Base-by-base conservation (phyloP, 176 grass and related monocot species). In the Miscanthus lutarioriparius region DNA sequence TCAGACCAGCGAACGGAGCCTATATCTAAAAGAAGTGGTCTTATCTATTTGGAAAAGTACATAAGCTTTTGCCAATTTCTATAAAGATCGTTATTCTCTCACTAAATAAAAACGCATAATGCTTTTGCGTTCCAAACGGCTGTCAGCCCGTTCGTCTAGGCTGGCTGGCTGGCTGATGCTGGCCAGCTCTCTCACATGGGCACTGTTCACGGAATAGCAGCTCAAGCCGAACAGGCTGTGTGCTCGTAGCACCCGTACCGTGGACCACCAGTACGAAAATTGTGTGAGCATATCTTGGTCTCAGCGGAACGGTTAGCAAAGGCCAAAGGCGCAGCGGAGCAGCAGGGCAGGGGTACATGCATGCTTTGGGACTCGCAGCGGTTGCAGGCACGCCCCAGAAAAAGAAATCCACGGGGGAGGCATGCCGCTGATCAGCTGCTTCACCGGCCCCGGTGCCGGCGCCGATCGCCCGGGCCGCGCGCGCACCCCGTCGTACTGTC, bases 341-440 rank as follows among this genome's bases (percentile, higher is more conserved):
- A 63, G 59, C 59, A 19, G 48, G 49, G 2, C 35, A 23, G 12
- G n/a, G n/a, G n/a, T n/a, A n/a, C 70, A 74, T 38, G 32, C 49
- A 76, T 56, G 77, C 77, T 26, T 33, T 15, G 77, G 87, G 82
- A 82, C 41, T 59, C 17, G 62, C 62, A 66, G 62, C 75, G 22
- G 27, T 4, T 11, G 76, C 82, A 79, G 75, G 87, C 82, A 51
- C 36, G 77, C 78, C n/a, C 62, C 76, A 75, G 82, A 37, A 75
- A 89, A 75, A 75, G 48, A 62, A 85, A 85, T 75, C 76, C 70
- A 85, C 61, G 76, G 63, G 70, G 82, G 70, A 75, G 69, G 47
- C 82, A 84, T 88, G 81, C 81, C 45, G 78, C 15, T 15, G 0
- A 23, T 66, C 56, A 5, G 65, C 22, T 77, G 61, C 14, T 13